Percentiles rank a stretch among this genome's conserved stretches.
Evolutionary conservation across 2,329 filamentous ascomycete genomes (phyloP).

Genomic region (Fusarium equiseti): DNA sequence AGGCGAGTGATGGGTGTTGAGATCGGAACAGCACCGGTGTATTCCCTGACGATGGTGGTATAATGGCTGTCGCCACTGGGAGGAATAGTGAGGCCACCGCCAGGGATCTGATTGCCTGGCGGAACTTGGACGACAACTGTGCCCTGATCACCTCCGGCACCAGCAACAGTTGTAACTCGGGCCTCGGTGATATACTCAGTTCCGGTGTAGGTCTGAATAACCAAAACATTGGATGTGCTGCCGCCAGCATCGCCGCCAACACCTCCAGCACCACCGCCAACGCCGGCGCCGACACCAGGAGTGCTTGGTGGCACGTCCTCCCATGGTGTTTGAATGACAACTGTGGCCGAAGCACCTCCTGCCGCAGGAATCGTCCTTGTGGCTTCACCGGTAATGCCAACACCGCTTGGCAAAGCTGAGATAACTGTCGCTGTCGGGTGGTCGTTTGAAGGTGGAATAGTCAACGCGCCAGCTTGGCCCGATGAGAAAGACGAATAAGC

Average conservation of each 20-base stretch:
- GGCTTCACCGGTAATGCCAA: slow-evolving; percentile 14
- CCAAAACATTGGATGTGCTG: slow-evolving; percentile 23
- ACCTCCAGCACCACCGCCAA: neutral
- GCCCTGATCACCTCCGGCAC: slow-evolving; percentile 14
- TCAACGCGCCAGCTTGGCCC: slow-evolving; percentile 32
- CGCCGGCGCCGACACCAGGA: neutral
- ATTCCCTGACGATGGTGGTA: slow-evolving; percentile 31
- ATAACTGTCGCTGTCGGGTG: slow-evolving; percentile 34
- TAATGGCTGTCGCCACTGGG: slow-evolving; percentile 29
- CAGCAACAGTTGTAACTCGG: slow-evolving; percentile 21
- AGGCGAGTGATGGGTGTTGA: slow-evolving; percentile 31
- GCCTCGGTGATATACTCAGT: slow-evolving; percentile 30
- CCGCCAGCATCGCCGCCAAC: neutral
- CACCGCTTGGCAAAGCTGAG: slow-evolving; percentile 29
- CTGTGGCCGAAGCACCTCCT: slow-evolving; percentile 30
- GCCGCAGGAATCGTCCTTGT: slow-evolving; percentile 32
- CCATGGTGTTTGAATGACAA: slow-evolving; percentile 39
- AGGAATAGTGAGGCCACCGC: slow-evolving; percentile 31
- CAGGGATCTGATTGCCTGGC: slow-evolving; percentile 18
- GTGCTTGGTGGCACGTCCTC: slow-evolving; percentile 32
- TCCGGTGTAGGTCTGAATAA: slow-evolving; percentile 37
- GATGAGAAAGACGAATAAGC: slow-evolving; percentile 32
- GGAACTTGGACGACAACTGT: slow-evolving; percentile 38
- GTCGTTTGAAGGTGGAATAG: slow-evolving; percentile 31
- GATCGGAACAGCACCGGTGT: slow-evolving; percentile 22